These are phyloP conservation scores for Monilinia aucupariae DNA, from an alignment of 2,329 filamentous ascomycete species.

Conservation along the genomic window DNA sequence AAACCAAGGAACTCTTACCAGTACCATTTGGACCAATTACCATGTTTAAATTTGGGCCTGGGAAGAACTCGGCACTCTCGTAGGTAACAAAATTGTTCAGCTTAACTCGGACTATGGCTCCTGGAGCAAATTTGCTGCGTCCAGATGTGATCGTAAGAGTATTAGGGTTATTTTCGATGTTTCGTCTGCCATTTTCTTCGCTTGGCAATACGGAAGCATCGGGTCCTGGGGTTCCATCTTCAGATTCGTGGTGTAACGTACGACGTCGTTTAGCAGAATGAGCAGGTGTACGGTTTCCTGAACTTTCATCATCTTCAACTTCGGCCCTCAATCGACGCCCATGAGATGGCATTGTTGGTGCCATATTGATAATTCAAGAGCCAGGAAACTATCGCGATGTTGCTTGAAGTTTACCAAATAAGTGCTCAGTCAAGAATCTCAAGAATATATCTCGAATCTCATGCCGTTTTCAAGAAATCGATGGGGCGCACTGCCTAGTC, in stretches of 20 bases:
- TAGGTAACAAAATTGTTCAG: conserved; percentile 93
- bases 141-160: not conserved
- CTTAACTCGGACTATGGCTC: conserved; percentile 82
- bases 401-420: not conserved
- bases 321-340: conserved; percentile 23
- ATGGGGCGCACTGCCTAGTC: not conserved
- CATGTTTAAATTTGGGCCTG: conserved; percentile 94
- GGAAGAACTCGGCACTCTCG: conserved; percentile 81
- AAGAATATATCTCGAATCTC: not conserved
- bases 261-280: conserved; percentile 29
- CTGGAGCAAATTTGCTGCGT: conserved; percentile 44
- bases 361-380: conserved; percentile 10
- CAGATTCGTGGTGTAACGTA: conserved; percentile 18
- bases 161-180: not conserved
- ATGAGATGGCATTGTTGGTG: conserved; percentile 14
- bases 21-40: conserved; percentile 98
- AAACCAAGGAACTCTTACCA: conserved; percentile 94
- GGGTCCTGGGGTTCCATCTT: conserved; percentile 17
- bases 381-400: not conserved
- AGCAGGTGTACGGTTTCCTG: conserved; percentile 21
- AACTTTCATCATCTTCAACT: conserved; percentile 29
- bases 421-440: not conserved
- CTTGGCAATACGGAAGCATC: conserved; percentile 16
- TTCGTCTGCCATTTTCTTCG: conserved; percentile 1
- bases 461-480: not conserved